A percentile compares a stretch with the other conserved stretches of the same genome.
phyloP scores from a whole-genome alignment of 2,329 filamentous ascomycete species.

The Gaeumannomyces sp. region DNA sequence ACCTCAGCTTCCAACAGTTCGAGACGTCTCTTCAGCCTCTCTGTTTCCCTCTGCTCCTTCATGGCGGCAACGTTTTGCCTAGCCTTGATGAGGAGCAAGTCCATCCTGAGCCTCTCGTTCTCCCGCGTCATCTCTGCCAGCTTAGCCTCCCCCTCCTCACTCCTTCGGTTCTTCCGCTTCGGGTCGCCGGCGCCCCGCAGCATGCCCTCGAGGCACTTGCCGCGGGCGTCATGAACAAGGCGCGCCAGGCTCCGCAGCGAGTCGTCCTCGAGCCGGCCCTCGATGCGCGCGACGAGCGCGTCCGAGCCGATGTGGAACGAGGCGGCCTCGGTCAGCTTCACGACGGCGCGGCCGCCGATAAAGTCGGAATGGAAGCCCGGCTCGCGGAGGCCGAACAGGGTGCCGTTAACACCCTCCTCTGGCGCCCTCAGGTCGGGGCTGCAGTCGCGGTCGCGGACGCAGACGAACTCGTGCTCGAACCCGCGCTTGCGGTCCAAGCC shows the following conservation, averaged over 20 bases:
- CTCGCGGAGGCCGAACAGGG: background rate
- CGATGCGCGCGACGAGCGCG: background rate
- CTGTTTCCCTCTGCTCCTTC: background rate
- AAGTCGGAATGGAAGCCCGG: background rate
- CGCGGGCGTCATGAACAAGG: background rate
- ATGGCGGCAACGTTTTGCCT: too few species aligned
- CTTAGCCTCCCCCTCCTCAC: background rate
- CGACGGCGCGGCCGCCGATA: background rate
- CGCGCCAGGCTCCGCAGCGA: background rate
- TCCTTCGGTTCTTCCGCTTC: too few species aligned
- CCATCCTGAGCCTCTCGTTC: background rate
- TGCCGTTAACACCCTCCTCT: constrained; percentile 1
- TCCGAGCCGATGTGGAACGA: background rate
- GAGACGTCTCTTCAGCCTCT: background rate
- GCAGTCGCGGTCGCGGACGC: constrained; percentile 2
- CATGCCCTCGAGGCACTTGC: background rate
- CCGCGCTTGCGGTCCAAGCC: background rate
- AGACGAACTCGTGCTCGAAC: constrained; percentile 4
- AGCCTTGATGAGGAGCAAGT: too few species aligned
- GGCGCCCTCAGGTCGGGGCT: background rate
- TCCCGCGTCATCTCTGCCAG: background rate
- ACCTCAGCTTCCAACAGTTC: background rate
- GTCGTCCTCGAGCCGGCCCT: background rate
- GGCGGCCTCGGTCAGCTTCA: constrained; percentile 2
- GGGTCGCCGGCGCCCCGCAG: background rate